Percentiles rank a stretch among this genome's conserved stretches.
These are phyloP conservation scores for Exophiala sp. DNA, from an alignment of 2,329 filamentous ascomycete species.

Conservation along the genomic window DNA sequence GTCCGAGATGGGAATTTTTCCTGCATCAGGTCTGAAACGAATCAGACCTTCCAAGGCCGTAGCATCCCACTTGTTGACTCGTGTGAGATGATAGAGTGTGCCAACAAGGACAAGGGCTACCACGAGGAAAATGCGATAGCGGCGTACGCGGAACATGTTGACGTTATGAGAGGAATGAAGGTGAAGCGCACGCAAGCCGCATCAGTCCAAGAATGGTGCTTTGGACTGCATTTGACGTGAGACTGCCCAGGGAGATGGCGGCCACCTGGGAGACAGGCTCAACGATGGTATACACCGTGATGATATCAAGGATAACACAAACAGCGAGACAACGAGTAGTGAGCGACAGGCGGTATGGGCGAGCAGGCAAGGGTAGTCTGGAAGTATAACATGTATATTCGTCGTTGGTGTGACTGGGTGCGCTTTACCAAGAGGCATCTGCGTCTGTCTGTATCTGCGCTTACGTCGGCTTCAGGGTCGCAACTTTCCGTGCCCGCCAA, in stretches of 20 bases:
- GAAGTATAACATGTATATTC: too few species aligned
- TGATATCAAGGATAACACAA: too few species aligned
- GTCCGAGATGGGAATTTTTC: not conserved
- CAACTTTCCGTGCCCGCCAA: too few species aligned
- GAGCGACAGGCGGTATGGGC: too few species aligned
- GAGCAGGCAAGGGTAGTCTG: too few species aligned
- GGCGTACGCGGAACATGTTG: constrained; percentile 47
- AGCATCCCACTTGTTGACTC: constrained; percentile 39
- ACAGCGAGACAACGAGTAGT: too few species aligned
- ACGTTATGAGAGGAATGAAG: not conserved
- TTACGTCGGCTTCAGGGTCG: too few species aligned
- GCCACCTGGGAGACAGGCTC: too few species aligned
- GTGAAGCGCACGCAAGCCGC: not conserved
- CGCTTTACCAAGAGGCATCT: too few species aligned
- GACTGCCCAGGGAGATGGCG: not conserved
- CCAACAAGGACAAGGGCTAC: constrained; percentile 44
- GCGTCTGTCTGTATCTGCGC: too few species aligned
- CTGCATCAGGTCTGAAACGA: constrained; percentile 12
- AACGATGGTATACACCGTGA: too few species aligned
- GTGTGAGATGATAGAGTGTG: constrained; percentile 51
- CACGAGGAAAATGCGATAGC: constrained; percentile 46
- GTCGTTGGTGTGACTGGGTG: too few species aligned
- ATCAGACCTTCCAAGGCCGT: constrained; percentile 16
- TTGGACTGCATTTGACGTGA: constrained; percentile 12
- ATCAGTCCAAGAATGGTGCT: not conserved